Evolutionary conservation across 257 asterid species (phyloP).

Genomic region (Primulina eburnea): DNA sequence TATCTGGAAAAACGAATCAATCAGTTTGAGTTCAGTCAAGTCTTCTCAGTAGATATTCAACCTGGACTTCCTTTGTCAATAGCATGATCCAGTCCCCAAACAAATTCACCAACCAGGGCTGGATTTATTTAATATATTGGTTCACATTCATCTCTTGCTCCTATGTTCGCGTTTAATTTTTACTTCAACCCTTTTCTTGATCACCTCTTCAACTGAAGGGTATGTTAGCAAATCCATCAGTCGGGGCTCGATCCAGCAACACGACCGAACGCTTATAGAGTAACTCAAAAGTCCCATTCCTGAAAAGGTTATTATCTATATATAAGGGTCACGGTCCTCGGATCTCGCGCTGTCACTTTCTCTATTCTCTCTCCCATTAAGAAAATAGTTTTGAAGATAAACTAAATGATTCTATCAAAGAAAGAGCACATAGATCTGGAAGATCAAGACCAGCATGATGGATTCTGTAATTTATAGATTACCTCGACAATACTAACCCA

Average conservation of each 20-base stretch:
- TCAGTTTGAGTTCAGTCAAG: constrained; percentile 39
- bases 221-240: constrained; percentile 72
- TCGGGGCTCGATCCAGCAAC: constrained; percentile 49
- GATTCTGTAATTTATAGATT: no score
- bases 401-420: no score
- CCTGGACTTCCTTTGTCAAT: constrained; percentile 86
- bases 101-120: constrained; percentile 56
- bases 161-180: constrained; percentile 70
- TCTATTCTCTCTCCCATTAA: no score
- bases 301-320: no score
- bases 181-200: constrained; percentile 66
- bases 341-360: no score
- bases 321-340: no score
- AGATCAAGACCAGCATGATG: no score
- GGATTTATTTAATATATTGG: no score
- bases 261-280: background rate
- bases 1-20: background rate
- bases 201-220: constrained; percentile 67
- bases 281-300: background rate
- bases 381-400: no score
- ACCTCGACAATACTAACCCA: no score
- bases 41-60: constrained; percentile 72
- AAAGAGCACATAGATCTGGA: no score
- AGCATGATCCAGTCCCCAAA: constrained; percentile 97
- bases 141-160: constrained; percentile 64